Conservation (phyloP, 108 stramenopile species). For the Nitzschia sp. region DNA sequence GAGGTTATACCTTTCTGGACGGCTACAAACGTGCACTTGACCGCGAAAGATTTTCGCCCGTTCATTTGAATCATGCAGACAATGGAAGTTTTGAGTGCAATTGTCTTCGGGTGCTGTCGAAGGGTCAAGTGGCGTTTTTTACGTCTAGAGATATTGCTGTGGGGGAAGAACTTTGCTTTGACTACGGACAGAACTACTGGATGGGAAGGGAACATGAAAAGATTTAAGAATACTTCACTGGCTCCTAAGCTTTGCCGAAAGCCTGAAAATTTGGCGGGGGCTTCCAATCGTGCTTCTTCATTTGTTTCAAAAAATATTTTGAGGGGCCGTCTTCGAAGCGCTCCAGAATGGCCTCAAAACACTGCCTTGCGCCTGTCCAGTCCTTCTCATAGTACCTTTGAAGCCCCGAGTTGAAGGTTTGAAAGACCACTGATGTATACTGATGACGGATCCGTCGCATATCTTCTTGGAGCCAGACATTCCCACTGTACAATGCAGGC, state of each 20-base stretch:
- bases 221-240: neutral
- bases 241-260: constrained; percentile 6
- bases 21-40: too few species aligned
- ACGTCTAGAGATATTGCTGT: constrained; percentile 20
- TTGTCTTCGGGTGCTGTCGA: neutral
- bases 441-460: constrained; percentile 65
- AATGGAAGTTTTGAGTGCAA: too few species aligned
- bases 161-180: constrained; percentile 47
- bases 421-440: constrained; percentile 68
- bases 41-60: too few species aligned
- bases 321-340: constrained; percentile 82
- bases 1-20: too few species aligned
- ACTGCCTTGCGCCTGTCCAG: constrained; percentile 64
- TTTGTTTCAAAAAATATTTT: constrained; percentile 62
- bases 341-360: constrained; percentile 60
- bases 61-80: too few species aligned
- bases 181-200: constrained; percentile 51
- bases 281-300: constrained; percentile 56
- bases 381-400: constrained; percentile 66
- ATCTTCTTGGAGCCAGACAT: constrained; percentile 64
- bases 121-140: constrained; percentile 38
- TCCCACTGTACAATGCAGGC: constrained; percentile 52
- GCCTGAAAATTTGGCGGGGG: constrained; percentile 60
- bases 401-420: constrained; percentile 72
- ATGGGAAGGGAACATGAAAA: constrained; percentile 32